Conservation (phyloP, 2,329 filamentous ascomycete genomes). For the Paraphoma sp. region DNA sequence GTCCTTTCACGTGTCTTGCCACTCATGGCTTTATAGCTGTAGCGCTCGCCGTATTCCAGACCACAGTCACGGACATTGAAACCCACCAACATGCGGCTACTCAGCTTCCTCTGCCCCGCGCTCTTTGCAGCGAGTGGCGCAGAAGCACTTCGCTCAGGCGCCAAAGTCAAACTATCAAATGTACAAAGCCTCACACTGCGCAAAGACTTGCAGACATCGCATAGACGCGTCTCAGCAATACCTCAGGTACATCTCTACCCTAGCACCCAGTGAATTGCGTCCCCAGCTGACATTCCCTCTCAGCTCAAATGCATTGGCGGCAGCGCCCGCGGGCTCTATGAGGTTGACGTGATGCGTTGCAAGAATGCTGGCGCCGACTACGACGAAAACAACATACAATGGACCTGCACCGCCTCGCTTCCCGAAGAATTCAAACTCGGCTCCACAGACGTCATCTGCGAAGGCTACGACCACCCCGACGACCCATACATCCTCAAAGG, state of each 20-base stretch:
- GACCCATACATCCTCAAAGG: constrained; percentile 90
- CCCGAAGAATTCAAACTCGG: constrained; percentile 75
- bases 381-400: constrained; percentile 83
- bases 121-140: constrained; percentile 39
- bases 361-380: constrained; percentile 85
- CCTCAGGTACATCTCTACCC: constrained; percentile 56
- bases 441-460: constrained; percentile 87
- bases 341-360: constrained; percentile 85
- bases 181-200: constrained; percentile 83
- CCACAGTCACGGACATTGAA: background rate
- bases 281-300: constrained; percentile 10
- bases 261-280: background rate
- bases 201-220: constrained; percentile 69
- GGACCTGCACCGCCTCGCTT: constrained; percentile 78
- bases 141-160: constrained; percentile 42
- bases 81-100: constrained; percentile 34
- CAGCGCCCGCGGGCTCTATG: constrained; percentile 67
- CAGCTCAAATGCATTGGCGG: constrained; percentile 78
- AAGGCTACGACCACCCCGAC: constrained; percentile 78
- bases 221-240: constrained; percentile 76
- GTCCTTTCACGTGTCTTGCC: constrained; percentile 33
- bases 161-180: constrained; percentile 67
- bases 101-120: constrained; percentile 38
- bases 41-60: background rate
- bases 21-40: constrained; percentile 12